Percentiles rank a stretch among this genome's conserved stretches.
Conservation (phyloP, 805 yeast genomes). For the Henningerozyma blattae region DNA sequence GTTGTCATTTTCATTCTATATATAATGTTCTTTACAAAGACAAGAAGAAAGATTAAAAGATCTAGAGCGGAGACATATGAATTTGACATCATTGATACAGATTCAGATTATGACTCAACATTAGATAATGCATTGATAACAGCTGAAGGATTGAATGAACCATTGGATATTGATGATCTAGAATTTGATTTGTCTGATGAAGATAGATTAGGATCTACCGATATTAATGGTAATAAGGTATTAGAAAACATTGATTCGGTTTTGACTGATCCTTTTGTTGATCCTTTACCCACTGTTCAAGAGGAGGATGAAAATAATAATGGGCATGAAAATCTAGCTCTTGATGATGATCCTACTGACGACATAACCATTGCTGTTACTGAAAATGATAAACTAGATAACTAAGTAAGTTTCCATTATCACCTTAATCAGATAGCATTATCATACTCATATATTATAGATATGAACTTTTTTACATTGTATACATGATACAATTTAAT, state of each 20-base stretch:
- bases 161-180: slow-evolving; percentile 18
- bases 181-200: slow-evolving; percentile 26
- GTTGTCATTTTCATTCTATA: slow-evolving; percentile 34
- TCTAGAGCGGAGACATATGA: slow-evolving; percentile 62
- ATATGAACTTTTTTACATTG: too few relatives aligned
- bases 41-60: slow-evolving; percentile 35
- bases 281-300: background rate
- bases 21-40: slow-evolving; percentile 31
- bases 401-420: too few relatives aligned
- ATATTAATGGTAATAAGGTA: background rate
- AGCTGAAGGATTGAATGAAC: slow-evolving; percentile 5
- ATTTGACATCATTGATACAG: slow-evolving; percentile 66
- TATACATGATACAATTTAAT: too few relatives aligned
- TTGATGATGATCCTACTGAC: too few relatives aligned
- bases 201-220: slow-evolving; percentile 7
- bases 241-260: slow-evolving; percentile 1
- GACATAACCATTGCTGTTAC: too few relatives aligned
- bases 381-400: too few relatives aligned
- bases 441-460: too few relatives aligned
- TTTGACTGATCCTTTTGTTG: background rate
- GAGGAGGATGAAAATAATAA: background rate
- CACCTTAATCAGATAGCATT: too few relatives aligned
- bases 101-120: slow-evolving; percentile 29
- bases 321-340: too few relatives aligned
- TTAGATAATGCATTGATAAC: slow-evolving; percentile 11